Base-by-base conservation (phyloP, 345 rosid genomes). In the Euphorbia peplus region DNA sequence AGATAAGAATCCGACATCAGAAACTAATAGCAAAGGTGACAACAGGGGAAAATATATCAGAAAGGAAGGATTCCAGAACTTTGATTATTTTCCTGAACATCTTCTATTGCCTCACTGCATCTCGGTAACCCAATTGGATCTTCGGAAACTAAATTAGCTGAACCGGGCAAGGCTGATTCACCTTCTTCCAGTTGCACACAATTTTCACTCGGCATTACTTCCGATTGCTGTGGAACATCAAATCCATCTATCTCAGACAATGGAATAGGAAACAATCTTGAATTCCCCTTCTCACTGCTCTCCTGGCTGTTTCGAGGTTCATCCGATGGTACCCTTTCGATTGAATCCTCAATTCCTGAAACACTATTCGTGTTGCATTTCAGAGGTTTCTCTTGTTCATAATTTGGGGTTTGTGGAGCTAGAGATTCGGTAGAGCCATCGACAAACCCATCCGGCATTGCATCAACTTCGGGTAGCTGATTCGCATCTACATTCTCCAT, bases 401-500 rank as follows among this genome's bases (percentile, higher is more conserved):
- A 55, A 59, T 66, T 75, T 19, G 85, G 87, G 54, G 87, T 86
- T 26, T 68, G 71, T 32, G 88, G 91, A 66, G 85, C 81, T 68
- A 72, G 30, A 53, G 84, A 73, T 18, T 90, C 93, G 1, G 80
- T 35, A 46, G 95, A 75, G 74, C 88, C 81, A 29, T 89, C 97
- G 39, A 93, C 92, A 78, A 91, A 91, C 62, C 98, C 98, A 78
- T 89, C 97, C 5, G 98, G 98, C 79, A 93, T 76, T 32, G 96
- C 77, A 78, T 89, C 96, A 56, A 85, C 98, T 78, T 89, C 96
- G 29, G 98, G 98, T 54, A 93, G 96, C 79, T 84, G 84, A 77
- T 82, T 83, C 63, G 86, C 83, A 44, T 69, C 83, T 44, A 76
- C 68, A 66, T 75, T 83, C 80, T 87, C 92, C 97, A 91, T 91